A percentile compares a stretch with the other conserved stretches of the same genome.
Evolutionary conservation across 2,329 filamentous ascomycete genomes (phyloP).

Genomic region (Claviceps arundinis): DNA sequence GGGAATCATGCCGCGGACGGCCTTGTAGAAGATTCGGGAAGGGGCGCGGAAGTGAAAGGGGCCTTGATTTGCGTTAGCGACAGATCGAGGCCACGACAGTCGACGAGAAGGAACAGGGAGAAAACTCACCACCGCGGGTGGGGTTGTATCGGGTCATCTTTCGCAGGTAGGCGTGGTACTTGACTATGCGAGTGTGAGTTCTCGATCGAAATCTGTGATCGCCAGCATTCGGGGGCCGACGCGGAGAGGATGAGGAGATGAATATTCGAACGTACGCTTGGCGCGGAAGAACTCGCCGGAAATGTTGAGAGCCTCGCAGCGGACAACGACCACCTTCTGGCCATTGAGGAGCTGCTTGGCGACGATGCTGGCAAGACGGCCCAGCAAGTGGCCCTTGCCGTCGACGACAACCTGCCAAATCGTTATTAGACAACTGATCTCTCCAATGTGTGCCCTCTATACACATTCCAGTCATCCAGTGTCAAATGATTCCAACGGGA

Average conservation of each 20-base stretch:
- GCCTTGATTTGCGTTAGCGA: constrained; percentile 37
- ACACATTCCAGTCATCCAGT: background rate
- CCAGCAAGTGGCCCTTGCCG: constrained; percentile 99
- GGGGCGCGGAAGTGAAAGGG: constrained; percentile 99
- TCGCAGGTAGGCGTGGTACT: constrained; percentile 99
- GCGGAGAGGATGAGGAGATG: background rate
- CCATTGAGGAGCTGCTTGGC: constrained; percentile 98
- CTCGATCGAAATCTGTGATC: constrained; percentile 6
- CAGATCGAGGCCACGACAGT: constrained; percentile 15
- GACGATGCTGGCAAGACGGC: constrained; percentile 93
- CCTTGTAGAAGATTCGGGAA: constrained; percentile 99
- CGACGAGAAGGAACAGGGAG: constrained; percentile 1
- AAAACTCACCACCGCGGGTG: constrained; percentile 78
- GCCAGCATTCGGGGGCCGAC: background rate
- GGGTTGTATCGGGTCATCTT: constrained; percentile 99
- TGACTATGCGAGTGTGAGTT: constrained; percentile 60
- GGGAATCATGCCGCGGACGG: constrained; percentile 98
- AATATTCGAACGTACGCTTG: constrained; percentile 72
- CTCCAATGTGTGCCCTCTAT: constrained; percentile 1
- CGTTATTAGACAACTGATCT: constrained; percentile 12
- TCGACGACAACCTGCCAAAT: constrained; percentile 79
- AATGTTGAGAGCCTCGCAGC: constrained; percentile 99
- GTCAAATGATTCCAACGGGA: background rate
- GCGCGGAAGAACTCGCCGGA: constrained; percentile 99
- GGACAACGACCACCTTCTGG: constrained; percentile 98